These are phyloP conservation scores for Tolypocladium inflatum DNA, from an alignment of 2,329 filamentous ascomycete species.

Conservation along the genomic window DNA sequence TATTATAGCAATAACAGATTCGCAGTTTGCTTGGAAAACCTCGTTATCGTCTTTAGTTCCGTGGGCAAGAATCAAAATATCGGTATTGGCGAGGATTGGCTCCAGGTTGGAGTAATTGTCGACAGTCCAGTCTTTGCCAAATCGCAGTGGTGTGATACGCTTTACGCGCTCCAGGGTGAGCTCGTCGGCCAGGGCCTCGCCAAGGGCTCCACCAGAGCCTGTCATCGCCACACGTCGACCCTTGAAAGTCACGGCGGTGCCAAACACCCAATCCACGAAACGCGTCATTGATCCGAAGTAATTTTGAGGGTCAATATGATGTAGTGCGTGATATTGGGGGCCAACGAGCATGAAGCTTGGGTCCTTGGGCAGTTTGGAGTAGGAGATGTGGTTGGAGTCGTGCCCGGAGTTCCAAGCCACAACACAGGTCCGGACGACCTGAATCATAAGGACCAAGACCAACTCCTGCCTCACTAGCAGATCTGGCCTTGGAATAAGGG, in stretches of 20 bases:
- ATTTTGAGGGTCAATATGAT: slow-evolving; percentile 10
- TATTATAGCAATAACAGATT: slow-evolving; percentile 1
- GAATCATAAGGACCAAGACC: background rate
- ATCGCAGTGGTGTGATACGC: slow-evolving; percentile 1
- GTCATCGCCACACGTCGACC: slow-evolving; percentile 9
- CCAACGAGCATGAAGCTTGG: slow-evolving; percentile 5
- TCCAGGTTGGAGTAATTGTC: slow-evolving; percentile 1
- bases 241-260: slow-evolving; percentile 6
- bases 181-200: background rate
- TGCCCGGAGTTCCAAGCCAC: slow-evolving; percentile 6
- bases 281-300: slow-evolving; percentile 11
- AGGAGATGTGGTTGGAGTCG: slow-evolving; percentile 8
- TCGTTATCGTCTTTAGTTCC: slow-evolving; percentile 4
- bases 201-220: slow-evolving; percentile 6
- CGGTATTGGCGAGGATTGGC: slow-evolving; percentile 3
- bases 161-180: slow-evolving; percentile 3
- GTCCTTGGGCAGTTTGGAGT: slow-evolving; percentile 5
- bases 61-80: slow-evolving; percentile 8
- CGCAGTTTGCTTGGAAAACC: slow-evolving; percentile 5
- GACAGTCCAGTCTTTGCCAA: slow-evolving; percentile 4
- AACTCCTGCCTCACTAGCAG: background rate
- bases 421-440: background rate
- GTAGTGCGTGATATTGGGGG: slow-evolving; percentile 9
- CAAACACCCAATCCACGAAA: slow-evolving; percentile 7
- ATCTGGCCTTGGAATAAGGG: background rate